Base-by-base conservation (phyloP, 805 yeast species). In the Pichia insulana region DNA sequence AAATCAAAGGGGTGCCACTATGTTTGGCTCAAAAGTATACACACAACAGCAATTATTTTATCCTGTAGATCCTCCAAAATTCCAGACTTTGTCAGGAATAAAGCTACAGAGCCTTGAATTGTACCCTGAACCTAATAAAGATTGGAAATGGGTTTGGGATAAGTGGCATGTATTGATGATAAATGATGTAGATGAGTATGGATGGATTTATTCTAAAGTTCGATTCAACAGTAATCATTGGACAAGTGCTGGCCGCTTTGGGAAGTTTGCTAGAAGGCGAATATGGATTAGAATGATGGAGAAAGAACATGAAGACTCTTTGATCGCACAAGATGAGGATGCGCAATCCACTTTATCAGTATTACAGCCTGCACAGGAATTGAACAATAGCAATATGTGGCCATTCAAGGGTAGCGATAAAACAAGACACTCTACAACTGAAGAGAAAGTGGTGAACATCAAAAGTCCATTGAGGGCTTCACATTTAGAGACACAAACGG, bases 131-230 rank as follows among this genome's bases (percentile, higher is more conserved):
- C 79, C 81, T 1, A 77, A 69, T 32, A 54, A 64, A 27, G 52
- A 61, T 39, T 75, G 80, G 81, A 44, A 50, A 39, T 75, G 81
- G 81, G 51, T 62, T 18, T 75, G 81, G 81, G 62, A 61, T n/a
- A 53, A 52, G 34, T 74, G 80, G 80, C 70, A 73, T 44, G 66
- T 72, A 3, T 51, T 73, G 44, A 74, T 74, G 80, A 58, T 68
- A 34, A 63, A 65, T 38, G 79, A 75, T 48, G 77, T 73, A 26
- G 81, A 75, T 50, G 79, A 74, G 46, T 71, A 70, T 46, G 81
- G 81, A 3, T 75, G 80, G 79, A 57, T 69, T 3, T 75, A 75
- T 49, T 65, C 74, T 33, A 47, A 54, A n/a, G 37, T 67, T 2
- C 49, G 68, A 15, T 72, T 71, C 52, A 62, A 61, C 11, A 61